Evolutionary conservation across 371 early-diverging fungal genomes (phyloP), one percentile per base, ranked within the genome.

Genomic region (Choanephora cucurbitarum): DNA sequence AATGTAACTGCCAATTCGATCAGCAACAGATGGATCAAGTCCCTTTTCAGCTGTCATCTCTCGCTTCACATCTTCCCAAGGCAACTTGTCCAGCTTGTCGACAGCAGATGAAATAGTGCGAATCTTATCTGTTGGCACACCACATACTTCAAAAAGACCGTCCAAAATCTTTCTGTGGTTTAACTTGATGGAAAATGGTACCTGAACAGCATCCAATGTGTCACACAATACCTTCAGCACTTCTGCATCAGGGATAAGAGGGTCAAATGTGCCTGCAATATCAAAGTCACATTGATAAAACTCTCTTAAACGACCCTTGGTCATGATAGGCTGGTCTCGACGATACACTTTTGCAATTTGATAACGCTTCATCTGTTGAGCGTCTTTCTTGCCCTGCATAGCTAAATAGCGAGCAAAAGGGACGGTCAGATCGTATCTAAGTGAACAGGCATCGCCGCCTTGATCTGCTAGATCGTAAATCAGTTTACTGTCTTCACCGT

Each of bases 271-370:
- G 11, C 99, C 99, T 10, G 99, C 99, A 79, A 99, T 93, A 72
- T 99, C 99, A 62, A 96, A 99, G 84, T 99, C 90, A 64, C 99
- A 98, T 77, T 99, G 99, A 77, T 85, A 92, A 64, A 99, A 99
- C 75, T 99, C 99, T 59, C 99, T 81, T 87, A 98, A 89, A 34
- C 99, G 87, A 1, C 99, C 99, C 70, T 95, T 96, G 59, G 91
- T 94, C 89, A 99, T 91, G n/a, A 97, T 92, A 28, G 99, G 99
- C 69, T 99, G 96, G 77, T 99, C 99, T 41, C 99, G 86, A 50
- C 99, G 86, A 79, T 97, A 99, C 23, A 99, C 99, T 75, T 98
- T 99, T 66, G 97, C 99, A 51, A 99, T 95, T 54, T 99, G 99
- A 78, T 98, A 99, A 37, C 99, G 86, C 74, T 99, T 98, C 60